Base-by-base conservation (phyloP, 208 protist genomes). In the Crithidia thermophila region DNA sequence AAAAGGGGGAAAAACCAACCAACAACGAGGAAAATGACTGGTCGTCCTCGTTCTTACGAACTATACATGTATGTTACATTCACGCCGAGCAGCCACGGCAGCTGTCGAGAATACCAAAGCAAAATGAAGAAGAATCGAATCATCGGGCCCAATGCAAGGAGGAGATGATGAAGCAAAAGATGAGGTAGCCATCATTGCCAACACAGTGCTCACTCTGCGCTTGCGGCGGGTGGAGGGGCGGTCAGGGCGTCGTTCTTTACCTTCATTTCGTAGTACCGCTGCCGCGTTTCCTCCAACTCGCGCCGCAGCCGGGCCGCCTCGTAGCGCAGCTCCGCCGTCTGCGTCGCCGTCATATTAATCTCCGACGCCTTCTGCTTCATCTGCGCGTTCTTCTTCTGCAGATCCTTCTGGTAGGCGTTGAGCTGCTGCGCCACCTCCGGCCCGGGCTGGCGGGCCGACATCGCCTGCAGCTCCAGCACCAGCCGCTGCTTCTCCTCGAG, bases 401-500 rank as follows among this genome's bases (percentile, higher is more conserved):
- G 62, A 4, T 98, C 90, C 63, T 97, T 85, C 52, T 98, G 91
- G 51, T 95, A 98, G 31, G 84, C 67, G 51, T 94, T 97, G 3
- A 99, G 88, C 76, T 98, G 93, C 68, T 97, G 90, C 3, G 96
- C 94, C 39, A 97, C 94, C 72, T 99, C 94, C 13, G 95, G 93
- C 13, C 97, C 96, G 1, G 97, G 97, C 74, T 98, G 96, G 30
- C 97, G 81, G n/a, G 94, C 80, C 14, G 98, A 71, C 46, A 99
- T 94, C 28, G 89, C 87, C 75, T 98, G 96, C 45, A 99, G 81
- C 81, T 99, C 96, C 25, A 87, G 73, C 45, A 98, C 96, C 11
- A 98, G 80, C 36, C 98, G 97, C 72, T 98, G 93, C 84, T 98
- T 98, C 67, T 99, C 97, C 65, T 98, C 82, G 23, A 99, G 89